Evolutionary conservation across 129 eudicot species (phyloP).

Genomic region (Apium graveolens): DNA sequence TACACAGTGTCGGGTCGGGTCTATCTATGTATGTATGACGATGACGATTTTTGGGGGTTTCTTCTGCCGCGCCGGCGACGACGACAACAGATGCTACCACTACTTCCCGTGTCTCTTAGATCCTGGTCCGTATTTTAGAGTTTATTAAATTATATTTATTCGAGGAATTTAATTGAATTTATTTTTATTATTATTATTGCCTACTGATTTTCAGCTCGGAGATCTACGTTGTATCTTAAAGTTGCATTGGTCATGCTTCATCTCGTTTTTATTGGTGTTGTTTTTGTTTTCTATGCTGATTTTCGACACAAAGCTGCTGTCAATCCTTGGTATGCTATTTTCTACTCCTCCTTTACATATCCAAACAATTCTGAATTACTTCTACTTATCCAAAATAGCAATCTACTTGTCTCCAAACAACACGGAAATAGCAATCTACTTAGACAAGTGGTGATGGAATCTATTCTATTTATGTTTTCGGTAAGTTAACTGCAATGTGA

Average conservation of each 20-base stretch:
- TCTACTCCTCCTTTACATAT: too few relatives aligned
- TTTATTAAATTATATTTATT: background rate
- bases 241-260: conserved; percentile 68
- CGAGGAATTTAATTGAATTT: background rate
- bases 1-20: background rate
- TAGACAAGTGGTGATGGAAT: too few relatives aligned
- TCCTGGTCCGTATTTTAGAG: conserved; percentile 40
- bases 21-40: background rate
- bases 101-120: conserved; percentile 76
- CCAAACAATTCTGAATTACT: too few relatives aligned
- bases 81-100: conserved; percentile 48
- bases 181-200: background rate
- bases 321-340: conserved; percentile 50
- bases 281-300: conserved; percentile 39
- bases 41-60: conserved; percentile 34
- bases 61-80: conserved; percentile 33
- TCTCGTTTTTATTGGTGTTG: conserved; percentile 43
- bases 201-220: conserved; percentile 38
- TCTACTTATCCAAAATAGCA: too few relatives aligned
- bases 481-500: too few relatives aligned
- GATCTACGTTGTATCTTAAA: conserved; percentile 68
- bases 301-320: conserved; percentile 30
- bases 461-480: too few relatives aligned
- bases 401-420: too few relatives aligned
- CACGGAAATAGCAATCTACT: background rate